Evolutionary conservation across 306 rosid species (phyloP), one percentile per base, ranked within the genome.

Genomic region (Datisca glomerata): DNA sequence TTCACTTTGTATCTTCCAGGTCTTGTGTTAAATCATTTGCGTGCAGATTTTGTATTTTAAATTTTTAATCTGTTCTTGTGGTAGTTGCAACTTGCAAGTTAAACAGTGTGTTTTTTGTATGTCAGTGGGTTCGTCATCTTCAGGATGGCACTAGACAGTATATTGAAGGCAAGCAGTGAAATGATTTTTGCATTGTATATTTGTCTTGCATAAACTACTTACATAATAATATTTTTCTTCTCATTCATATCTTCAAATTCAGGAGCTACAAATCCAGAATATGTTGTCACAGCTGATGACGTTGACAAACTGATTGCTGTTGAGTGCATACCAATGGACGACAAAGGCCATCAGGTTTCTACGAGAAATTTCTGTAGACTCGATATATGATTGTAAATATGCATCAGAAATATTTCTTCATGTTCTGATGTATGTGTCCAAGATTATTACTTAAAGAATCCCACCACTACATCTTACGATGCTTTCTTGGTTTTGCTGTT

Each of bases 211-310:
- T 12, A 36, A 36, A 12, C 35, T 29, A 8, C 35, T 29, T 29
- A n/a, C 35, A 2, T 29, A 2, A 29, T 29, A 35, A 2, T 51
- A 41, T 29, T 28, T 17, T 17, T 53, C 29, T 44, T 46, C n/a
- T 20, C 13, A 19, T 24, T 34, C 1, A 2, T 40, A 7, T 56
- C 29, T 47, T 64, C 44, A 61, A 55, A 53, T 51, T 64, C 64
- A 89, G 97, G 97, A 65, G 97, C 95, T 59, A 83, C 97, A 47
- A 89, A 89, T 72, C 95, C 97, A 6, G 97, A 89, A 57, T 89
- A 89, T 61, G 61, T 61, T 52, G 95, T 89, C 60, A 73, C 86
- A 25, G 97, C 93, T 35, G 95, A 89, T 43, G 97, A 89, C 54
- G 89, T 83, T 58, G 97, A 83, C 68, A 89, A 79, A 64, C 53